Evolutionary conservation across 2,329 filamentous ascomycete genomes (phyloP).

Genomic region (Aspergillus aculeatinus): DNA sequence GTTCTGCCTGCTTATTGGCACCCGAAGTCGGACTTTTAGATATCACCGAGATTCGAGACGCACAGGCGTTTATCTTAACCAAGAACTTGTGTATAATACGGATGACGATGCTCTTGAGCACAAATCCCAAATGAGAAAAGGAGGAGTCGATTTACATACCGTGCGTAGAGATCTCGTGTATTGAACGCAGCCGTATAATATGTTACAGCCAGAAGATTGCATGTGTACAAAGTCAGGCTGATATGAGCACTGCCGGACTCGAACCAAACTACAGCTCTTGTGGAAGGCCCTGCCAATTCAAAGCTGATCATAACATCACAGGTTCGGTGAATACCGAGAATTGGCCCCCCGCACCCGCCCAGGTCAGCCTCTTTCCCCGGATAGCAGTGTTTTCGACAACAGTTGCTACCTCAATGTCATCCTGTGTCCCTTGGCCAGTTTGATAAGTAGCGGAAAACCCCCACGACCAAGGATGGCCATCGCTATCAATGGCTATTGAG

Average conservation of each 20-base stretch:
- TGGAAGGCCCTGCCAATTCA: not conserved
- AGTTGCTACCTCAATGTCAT: conserved; percentile 76
- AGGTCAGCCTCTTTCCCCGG: conserved; percentile 69
- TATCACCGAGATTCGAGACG: not conserved
- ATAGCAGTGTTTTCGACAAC: conserved; percentile 82
- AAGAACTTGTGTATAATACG: not conserved
- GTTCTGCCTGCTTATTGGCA: not conserved
- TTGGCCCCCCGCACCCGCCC: conserved; percentile 84
- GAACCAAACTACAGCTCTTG: not conserved
- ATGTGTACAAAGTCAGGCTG: not conserved
- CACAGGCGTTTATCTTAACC: not conserved
- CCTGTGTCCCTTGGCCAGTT: conserved; percentile 73
- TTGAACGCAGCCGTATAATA: not conserved
- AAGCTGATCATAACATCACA: conserved; percentile 17
- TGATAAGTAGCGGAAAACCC: conserved; percentile 80
- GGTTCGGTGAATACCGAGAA: conserved; percentile 51
- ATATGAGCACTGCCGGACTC: not conserved
- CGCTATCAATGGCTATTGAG: conserved; percentile 66
- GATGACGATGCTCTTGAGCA: not conserved
- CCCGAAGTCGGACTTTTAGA: not conserved
- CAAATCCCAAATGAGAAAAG: not conserved
- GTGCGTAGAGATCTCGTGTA: not conserved
- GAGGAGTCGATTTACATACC: not conserved
- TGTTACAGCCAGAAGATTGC: not conserved
- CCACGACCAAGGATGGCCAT: conserved; percentile 74